phyloP scores from a whole-genome alignment of 805 yeast genomes.

The Huiozyma sinensis region DNA sequence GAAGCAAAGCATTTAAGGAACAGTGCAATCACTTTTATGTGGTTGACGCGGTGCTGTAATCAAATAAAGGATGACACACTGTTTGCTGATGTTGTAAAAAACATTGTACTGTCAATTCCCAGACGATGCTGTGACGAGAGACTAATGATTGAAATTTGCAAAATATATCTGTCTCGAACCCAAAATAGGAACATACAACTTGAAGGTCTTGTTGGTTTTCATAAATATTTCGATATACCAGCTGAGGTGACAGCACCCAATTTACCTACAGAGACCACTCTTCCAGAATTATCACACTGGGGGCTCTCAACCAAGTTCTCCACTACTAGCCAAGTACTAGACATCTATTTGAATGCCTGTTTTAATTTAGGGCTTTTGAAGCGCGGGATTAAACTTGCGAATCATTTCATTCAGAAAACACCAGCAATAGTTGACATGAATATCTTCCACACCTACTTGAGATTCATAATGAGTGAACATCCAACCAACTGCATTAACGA shows the following conservation, averaged over 20 bases:
- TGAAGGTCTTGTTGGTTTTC: slow-evolving; percentile 7
- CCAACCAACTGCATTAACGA: slow-evolving; percentile 13
- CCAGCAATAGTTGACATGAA: slow-evolving; percentile 12
- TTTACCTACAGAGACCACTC: slow-evolving; percentile 1
- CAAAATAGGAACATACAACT: slow-evolving; percentile 2
- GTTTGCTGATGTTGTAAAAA: slow-evolving; percentile 12
- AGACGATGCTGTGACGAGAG: slow-evolving; percentile 13
- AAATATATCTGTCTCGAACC: slow-evolving; percentile 10
- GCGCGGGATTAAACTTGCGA: slow-evolving; percentile 12
- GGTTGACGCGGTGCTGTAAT: slow-evolving; percentile 16
- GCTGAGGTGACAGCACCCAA: background rate
- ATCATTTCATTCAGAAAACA: slow-evolving; percentile 1
- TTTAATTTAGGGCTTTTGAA: slow-evolving; percentile 8
- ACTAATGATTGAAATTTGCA: slow-evolving; percentile 18
- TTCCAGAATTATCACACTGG: slow-evolving; percentile 14
- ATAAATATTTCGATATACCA: slow-evolving; percentile 11
- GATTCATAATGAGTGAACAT: slow-evolving; percentile 4
- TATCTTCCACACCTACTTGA: slow-evolving; percentile 13
- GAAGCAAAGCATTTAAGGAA: slow-evolving; percentile 7
- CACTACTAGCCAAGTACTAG: slow-evolving; percentile 10
- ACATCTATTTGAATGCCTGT: slow-evolving; percentile 14
- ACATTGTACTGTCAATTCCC: slow-evolving; percentile 13
- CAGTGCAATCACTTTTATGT: slow-evolving; percentile 19
- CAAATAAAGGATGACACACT: slow-evolving; percentile 10
- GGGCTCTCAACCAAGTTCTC: slow-evolving; percentile 7